Evolutionary conservation across 2,329 filamentous ascomycete species (phyloP), one percentile per base, ranked within the genome.

Genomic region (Diaporthe nobilis): DNA sequence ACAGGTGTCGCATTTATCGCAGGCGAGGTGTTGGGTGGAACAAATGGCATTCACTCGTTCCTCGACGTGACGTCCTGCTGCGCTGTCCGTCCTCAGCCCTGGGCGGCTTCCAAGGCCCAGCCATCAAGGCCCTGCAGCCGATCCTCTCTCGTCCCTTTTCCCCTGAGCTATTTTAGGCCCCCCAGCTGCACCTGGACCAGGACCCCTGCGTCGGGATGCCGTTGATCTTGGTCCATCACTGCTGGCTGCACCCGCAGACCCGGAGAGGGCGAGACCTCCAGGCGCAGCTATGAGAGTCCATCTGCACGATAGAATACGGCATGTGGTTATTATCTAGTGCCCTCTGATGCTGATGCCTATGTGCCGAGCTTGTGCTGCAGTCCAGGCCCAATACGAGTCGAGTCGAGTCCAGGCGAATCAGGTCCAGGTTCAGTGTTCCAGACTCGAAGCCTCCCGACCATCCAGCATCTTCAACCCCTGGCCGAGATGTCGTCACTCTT

Each of bases 141-240:
- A 68, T 68, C 63, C 63, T 49, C 42, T n/a, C 63, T 68, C 44
- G n/a, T 51, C 31, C 5, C 22, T 68, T 28, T 37, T 53, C 65
- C 65, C 65, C 65, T 70, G 65, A 70, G 65, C 65, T 70, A 70
- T 70, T 70, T 70, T 70, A 70, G 65, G 65, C 49, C 37, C 37
- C 37, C 37, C 22, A 55, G 49, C 65, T 70, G 65, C 65, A 55
- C 49, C 37, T 25, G 60, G 65, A 51, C 44, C 63, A 53, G 47
- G 65, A 70, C 65, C 65, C 65, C 49, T 70, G 65, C 65, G 22
- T 55, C 49, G 34, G 65, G 65, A 70, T 28, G 65, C 34, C 9
- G 65, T 42, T 68, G 39, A 65, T 34, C 31, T 49, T 65, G 60
- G 60, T 31, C 60, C n/a, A 5, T 53, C 17, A 57, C 6, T 44